Percentiles rank a stretch among this genome's conserved stretches.
Evolutionary conservation across 2,329 filamentous ascomycete genomes (phyloP).

Genomic region (Trichoderma lentiforme): DNA sequence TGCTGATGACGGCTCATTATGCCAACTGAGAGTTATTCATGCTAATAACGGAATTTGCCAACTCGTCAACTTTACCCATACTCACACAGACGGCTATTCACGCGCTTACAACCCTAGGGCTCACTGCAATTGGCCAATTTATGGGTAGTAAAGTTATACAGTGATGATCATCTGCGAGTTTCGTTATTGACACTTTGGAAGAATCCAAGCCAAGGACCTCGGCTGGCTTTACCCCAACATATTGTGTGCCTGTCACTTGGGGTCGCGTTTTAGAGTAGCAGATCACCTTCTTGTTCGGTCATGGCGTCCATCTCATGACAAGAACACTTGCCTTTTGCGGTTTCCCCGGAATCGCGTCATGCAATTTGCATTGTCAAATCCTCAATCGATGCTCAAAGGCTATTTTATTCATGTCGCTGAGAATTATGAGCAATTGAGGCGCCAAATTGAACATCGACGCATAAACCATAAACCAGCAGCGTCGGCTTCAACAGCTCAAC

Average conservation of each 20-base stretch:
- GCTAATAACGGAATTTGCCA: background rate
- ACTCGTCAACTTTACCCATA: background rate
- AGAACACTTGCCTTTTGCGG: background rate
- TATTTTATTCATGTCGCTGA: background rate
- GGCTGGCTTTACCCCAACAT: background rate
- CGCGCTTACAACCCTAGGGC: background rate
- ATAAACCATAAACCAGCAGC: background rate
- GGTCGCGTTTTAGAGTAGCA: background rate
- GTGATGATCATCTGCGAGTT: background rate
- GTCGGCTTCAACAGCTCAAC: background rate
- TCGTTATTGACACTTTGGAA: background rate
- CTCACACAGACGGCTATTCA: background rate
- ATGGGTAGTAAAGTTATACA: background rate
- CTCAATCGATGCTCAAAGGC: background rate
- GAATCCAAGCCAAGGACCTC: background rate
- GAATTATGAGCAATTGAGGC: background rate
- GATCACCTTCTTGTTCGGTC: constrained; percentile 2
- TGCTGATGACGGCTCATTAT: background rate
- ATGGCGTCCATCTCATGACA: background rate
- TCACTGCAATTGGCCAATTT: background rate
- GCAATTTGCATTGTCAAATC: background rate
- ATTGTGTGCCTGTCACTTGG: background rate
- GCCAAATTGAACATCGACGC: background rate
- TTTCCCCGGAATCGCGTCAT: background rate
- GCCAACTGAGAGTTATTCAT: background rate